A percentile compares a stretch with the other conserved stretches of the same genome.
phyloP scores from a whole-genome alignment of 306 rosid genomes.

The Rosa lucieae region DNA sequence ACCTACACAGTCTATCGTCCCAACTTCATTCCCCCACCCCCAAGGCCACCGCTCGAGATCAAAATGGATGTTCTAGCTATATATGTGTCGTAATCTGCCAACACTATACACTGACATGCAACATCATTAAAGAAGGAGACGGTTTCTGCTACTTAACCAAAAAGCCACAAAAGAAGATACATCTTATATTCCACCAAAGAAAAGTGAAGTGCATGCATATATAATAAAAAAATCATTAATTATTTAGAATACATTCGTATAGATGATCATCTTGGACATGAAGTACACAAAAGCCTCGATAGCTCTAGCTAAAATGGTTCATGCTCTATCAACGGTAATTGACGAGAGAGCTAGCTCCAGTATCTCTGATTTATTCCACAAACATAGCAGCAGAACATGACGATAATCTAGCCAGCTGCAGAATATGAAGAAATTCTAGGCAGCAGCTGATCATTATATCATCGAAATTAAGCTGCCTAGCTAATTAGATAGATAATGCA shows the following conservation, averaged over 20 bases:
- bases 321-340: not conserved
- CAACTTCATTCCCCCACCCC: not conserved
- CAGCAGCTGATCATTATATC: not conserved
- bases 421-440: not conserved
- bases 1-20: not conserved
- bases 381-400: not conserved
- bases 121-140: not conserved
- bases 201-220: not conserved
- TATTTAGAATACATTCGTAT: not conserved
- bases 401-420: not conserved
- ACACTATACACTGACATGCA: not conserved
- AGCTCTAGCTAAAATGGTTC: slow-evolving; percentile 4
- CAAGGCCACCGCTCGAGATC: not conserved
- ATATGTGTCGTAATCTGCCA: not conserved
- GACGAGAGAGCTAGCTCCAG: slow-evolving; percentile 2
- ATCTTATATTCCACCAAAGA: not conserved
- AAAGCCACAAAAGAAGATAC: not conserved
- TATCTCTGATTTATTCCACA: not conserved
- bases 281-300: not conserved
- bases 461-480: not conserved
- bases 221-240: not conserved
- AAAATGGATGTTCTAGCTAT: not conserved
- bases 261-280: not conserved
- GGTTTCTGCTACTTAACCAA: not conserved
- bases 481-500: not conserved